phyloP scores from a whole-genome alignment of 2,329 filamentous ascomycete species.

The Allantophomopsis cytisporea region DNA sequence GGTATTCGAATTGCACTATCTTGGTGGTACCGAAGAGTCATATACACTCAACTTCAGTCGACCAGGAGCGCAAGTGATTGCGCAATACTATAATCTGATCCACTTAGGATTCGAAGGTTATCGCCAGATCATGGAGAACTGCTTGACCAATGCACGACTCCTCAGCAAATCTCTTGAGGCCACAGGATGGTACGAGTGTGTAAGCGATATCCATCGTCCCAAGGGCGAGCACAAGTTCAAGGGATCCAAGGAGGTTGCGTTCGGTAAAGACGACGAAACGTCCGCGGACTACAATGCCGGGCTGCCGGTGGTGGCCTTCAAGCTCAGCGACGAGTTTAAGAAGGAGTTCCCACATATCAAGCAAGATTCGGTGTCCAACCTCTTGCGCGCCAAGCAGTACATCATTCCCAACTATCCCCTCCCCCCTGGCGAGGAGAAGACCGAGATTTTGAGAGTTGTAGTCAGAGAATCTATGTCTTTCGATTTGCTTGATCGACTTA shows the following conservation, averaged over 20 bases:
- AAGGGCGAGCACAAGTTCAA: constrained; percentile 28
- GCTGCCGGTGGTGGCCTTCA: constrained; percentile 55
- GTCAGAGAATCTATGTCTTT: constrained; percentile 54
- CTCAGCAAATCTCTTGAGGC: constrained; percentile 49
- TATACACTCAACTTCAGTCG: constrained; percentile 64
- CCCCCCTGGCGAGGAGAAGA: constrained; percentile 45
- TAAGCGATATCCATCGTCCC: constrained; percentile 51
- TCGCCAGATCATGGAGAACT: constrained; percentile 51
- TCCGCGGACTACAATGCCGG: constrained; percentile 49
- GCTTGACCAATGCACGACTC: constrained; percentile 48
- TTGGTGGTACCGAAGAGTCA: constrained; percentile 57
- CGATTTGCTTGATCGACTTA: constrained; percentile 50
- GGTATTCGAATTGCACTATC: constrained; percentile 57
- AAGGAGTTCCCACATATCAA: constrained; percentile 46
- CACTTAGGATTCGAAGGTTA: constrained; percentile 57
- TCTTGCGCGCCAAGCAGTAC: constrained; percentile 53
- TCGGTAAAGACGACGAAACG: constrained; percentile 30
- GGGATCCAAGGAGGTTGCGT: constrained; percentile 16
- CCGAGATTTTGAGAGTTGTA: constrained; percentile 54
- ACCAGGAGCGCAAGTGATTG: constrained; percentile 55
- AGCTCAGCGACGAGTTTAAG: constrained; percentile 46
- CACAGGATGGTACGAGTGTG: constrained; percentile 51
- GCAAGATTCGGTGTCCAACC: constrained; percentile 47
- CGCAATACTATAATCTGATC: constrained; percentile 61
- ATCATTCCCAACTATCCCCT: constrained; percentile 61